Base-by-base conservation (phyloP, 108 stramenopile genomes). In the Aureococcus anophagefferens region DNA sequence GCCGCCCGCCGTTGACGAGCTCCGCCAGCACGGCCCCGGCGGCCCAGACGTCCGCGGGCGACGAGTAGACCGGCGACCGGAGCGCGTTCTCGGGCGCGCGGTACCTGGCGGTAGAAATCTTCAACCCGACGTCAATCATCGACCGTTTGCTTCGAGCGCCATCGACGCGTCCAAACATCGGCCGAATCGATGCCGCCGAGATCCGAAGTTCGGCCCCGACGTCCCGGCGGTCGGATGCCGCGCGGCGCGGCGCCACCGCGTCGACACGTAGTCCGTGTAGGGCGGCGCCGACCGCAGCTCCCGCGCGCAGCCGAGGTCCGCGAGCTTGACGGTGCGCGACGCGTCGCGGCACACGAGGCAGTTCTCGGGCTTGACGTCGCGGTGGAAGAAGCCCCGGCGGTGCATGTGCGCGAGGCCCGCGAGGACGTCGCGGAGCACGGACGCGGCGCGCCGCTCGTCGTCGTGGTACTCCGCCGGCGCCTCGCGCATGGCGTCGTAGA, bases 331-430 rank as follows among this genome's bases (percentile, higher is more conserved):
- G 5, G 29, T 29, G 0, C 18, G 45, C 3, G 25, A 25, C 4
- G 11, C 14, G 15, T 33, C 63, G 62, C 4, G 63, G 34, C 25
- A 28, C 17, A 74, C 21, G 30, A 81, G 68, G 4, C 77, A 64
- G 72, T 81, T 81, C 64, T 81, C 80, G 4, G 80, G 80, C 73
- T 81, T 81, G 46, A 81, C 35, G 66, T 81, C 80, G 16, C 80
- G 77, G 67, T 81, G 76, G 33, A 78, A 59, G 67, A 81, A 72
- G 15, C 71, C 76, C 25, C 71, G 62, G 25, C 63, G 33, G 66
- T 76, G 76, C 76, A 76, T 76, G 63, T 76, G 70, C 11, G 32
- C 34, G 21, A 71, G 51, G 11, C 62, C 76, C 4, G 17, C 30
- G 29, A 76, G 29, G 14, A 76, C 33, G 25, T 71, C 51, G 0